Conservation (phyloP, 1,284 basidiomycete species). For the Ustilago trichophora region DNA sequence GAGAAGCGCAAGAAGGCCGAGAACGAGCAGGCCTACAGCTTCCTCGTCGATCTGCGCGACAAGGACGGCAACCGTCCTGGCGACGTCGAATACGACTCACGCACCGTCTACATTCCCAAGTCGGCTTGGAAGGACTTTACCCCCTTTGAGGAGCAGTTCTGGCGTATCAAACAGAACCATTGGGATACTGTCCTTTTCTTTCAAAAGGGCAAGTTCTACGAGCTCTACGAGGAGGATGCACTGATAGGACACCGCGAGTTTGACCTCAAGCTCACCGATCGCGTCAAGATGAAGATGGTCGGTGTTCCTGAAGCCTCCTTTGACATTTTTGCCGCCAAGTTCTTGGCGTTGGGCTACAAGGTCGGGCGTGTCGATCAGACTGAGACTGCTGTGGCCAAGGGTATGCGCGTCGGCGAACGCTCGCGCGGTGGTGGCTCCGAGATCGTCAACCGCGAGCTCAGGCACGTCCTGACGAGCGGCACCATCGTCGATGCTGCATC, state of each 20-base stretch:
- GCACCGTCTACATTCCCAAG: constrained; percentile 84
- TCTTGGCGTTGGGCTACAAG: constrained; percentile 79
- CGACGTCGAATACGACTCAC: constrained; percentile 88
- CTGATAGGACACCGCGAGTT: constrained; percentile 67
- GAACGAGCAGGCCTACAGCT: constrained; percentile 81
- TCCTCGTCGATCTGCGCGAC: constrained; percentile 80
- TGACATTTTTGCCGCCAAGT: constrained; percentile 71
- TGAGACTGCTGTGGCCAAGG: constrained; percentile 81
- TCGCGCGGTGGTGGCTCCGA: constrained; percentile 69
- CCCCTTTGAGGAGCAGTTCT: constrained; percentile 82
- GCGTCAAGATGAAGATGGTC: constrained; percentile 96
- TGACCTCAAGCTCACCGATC: constrained; percentile 74
- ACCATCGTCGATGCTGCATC: constrained; percentile 92
- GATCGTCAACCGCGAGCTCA: constrained; percentile 76
- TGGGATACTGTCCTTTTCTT: constrained; percentile 84
- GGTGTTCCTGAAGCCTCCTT: constrained; percentile 95
- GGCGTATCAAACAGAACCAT: constrained; percentile 64
- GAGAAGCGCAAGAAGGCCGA: constrained; percentile 76
- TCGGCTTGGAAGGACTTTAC: constrained; percentile 85
- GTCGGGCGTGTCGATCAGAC: constrained; percentile 94
- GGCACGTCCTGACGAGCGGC: constrained; percentile 95
- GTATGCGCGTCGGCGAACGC: constrained; percentile 71
- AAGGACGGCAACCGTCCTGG: constrained; percentile 83
- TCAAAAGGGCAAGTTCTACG: constrained; percentile 79
- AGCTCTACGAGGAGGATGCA: constrained; percentile 66